Conservation (phyloP, 2,329 filamentous ascomycete species). For the Microsporum audouinii region DNA sequence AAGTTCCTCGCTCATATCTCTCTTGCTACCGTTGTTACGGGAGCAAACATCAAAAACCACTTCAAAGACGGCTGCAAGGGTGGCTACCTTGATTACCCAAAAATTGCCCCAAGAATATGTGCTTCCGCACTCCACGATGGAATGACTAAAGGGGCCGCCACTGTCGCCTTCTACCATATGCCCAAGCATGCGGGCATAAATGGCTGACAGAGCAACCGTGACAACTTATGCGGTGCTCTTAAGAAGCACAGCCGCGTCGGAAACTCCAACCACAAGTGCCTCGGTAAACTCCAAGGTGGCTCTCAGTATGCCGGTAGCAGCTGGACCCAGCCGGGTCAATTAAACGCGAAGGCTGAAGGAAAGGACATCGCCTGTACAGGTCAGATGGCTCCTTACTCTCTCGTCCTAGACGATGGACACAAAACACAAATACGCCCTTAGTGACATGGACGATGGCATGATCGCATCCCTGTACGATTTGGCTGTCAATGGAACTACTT, state of each 20-base stretch:
- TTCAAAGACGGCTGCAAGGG: not conserved
- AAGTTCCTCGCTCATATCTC: not conserved
- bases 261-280: not conserved
- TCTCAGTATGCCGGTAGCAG: not conserved
- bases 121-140: not conserved
- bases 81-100: not conserved
- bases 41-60: not conserved
- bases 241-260: not conserved
- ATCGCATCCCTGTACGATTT: not conserved
- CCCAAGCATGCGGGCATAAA: not conserved
- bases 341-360: not conserved
- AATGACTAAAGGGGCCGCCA: not conserved
- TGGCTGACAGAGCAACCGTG: not conserved
- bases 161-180: not conserved
- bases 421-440: not conserved
- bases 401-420: not conserved
- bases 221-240: not conserved
- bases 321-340: not conserved
- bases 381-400: not conserved
- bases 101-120: not conserved
- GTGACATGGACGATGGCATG: not conserved
- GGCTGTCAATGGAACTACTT: not conserved
- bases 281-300: not conserved
- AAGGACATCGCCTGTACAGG: not conserved
- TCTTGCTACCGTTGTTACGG: not conserved